A percentile compares a stretch with the other conserved stretches of the same genome.
These are phyloP conservation scores for Kwoniella sp. DNA, from an alignment of 768 basidiomycete species.

Conservation along the genomic window DNA sequence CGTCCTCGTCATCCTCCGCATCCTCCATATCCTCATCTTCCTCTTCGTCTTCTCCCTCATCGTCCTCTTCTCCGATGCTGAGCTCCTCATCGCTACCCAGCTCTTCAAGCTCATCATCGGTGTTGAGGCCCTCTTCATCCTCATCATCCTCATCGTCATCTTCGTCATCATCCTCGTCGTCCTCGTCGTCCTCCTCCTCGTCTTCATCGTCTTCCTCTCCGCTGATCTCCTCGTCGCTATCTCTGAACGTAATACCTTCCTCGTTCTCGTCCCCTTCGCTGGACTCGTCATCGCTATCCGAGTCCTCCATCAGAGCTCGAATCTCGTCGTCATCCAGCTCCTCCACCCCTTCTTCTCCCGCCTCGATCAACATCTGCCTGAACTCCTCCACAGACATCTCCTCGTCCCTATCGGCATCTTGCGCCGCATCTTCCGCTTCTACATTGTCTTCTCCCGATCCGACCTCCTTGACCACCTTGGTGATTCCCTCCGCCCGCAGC, in stretches of 20 bases:
- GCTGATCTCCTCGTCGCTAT: conserved; percentile 21
- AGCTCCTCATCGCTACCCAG: conserved; percentile 7
- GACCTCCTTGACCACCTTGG: conserved; percentile 63
- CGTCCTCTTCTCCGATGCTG: conserved; percentile 7
- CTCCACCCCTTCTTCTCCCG: conserved; percentile 5
- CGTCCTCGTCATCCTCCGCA: conserved; percentile 40
- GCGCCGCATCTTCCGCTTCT: conserved; percentile 47
- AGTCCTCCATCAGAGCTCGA: conserved; percentile 12
- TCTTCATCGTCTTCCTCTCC: conserved; percentile 25
- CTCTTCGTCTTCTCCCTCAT: conserved; percentile 33
- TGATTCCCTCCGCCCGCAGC: conserved; percentile 66
- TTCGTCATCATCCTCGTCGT: conserved; percentile 26
- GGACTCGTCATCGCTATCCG: conserved; percentile 43
- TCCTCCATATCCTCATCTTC: conserved; percentile 36
- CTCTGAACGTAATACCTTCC: conserved; percentile 15
- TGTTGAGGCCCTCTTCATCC: conserved; percentile 40
- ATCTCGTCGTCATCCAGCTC: conserved; percentile 13
- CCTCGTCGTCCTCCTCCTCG: conserved; percentile 16
- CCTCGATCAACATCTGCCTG: conserved; percentile 25
- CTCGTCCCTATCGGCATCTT: conserved; percentile 49
- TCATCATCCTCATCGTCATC: conserved; percentile 53
- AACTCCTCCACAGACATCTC: conserved; percentile 38
- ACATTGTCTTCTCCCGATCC: conserved; percentile 55
- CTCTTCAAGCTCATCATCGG: conserved; percentile 37
- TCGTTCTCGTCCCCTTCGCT: conserved; percentile 50